Evolutionary conservation across 225 moss, liverwort and hornwort genomes (phyloP).

Genomic region (Climacium dendroides): DNA sequence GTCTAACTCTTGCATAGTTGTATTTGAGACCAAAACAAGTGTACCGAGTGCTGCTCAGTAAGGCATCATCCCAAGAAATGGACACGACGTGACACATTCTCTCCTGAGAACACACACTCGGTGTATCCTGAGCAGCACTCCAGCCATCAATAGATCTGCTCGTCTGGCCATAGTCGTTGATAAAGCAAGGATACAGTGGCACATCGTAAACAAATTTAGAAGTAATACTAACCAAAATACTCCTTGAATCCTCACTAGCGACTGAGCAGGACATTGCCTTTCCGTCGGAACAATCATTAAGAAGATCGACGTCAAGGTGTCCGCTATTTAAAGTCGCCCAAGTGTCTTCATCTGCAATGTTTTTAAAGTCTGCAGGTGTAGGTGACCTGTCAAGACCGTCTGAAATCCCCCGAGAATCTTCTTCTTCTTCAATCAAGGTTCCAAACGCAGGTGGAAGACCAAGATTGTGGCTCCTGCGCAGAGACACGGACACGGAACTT

Average conservation of each 20-base stretch:
- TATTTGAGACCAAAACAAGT: not conserved
- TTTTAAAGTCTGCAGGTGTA: conserved; percentile 55
- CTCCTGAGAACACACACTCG: not conserved
- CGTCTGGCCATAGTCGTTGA: not conserved
- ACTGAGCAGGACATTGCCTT: conserved; percentile 10
- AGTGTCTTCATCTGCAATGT: conserved; percentile 87
- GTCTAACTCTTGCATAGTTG: not conserved
- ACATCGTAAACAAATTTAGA: not conserved
- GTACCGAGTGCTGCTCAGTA: not conserved
- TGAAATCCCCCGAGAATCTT: conserved; percentile 35
- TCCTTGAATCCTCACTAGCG: conserved; percentile 17
- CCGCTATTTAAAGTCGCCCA: conserved; percentile 80
- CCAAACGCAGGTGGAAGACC: conserved; percentile 80
- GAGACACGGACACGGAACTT: conserved; percentile 11
- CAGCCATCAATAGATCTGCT: not conserved
- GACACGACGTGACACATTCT: not conserved
- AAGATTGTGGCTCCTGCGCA: conserved; percentile 50
- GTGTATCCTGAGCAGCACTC: not conserved
- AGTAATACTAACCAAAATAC: conserved; percentile 14
- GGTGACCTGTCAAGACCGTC: conserved; percentile 29
- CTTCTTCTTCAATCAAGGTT: conserved; percentile 42
- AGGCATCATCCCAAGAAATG: not conserved
- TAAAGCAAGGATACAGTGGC: not conserved
- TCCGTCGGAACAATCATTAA: conserved; percentile 20
- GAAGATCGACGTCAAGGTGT: conserved; percentile 25